These are phyloP conservation scores for Forsythia viridissima DNA, from an alignment of 257 asterid species.

Conservation along the genomic window DNA sequence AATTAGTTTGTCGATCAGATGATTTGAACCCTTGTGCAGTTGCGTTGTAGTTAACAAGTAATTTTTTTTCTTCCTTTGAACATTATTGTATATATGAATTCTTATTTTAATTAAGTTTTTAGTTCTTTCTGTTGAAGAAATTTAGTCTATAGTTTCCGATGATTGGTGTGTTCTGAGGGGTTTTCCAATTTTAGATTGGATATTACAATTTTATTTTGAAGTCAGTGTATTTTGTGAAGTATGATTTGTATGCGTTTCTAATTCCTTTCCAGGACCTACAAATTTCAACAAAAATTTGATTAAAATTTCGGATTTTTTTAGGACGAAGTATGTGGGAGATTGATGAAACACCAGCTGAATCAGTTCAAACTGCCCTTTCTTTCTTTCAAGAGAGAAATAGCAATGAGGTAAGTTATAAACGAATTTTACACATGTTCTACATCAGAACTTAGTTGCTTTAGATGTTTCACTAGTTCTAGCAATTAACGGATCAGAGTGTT, in stretches of 20 bases:
- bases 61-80: not conserved
- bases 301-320: not conserved
- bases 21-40: not conserved
- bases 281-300: not conserved
- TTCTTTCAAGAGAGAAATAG: slow-evolving; percentile 50
- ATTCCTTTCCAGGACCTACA: not conserved
- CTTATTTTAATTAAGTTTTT: not conserved
- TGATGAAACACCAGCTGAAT: slow-evolving; percentile 58
- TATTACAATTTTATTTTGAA: not conserved
- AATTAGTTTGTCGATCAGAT: not conserved
- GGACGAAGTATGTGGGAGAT: slow-evolving; percentile 57
- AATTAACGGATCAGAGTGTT: not conserved
- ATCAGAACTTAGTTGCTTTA: too few species aligned
- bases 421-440: not conserved
- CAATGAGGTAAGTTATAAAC: slow-evolving; percentile 37
- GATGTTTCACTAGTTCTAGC: not conserved
- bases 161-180: not conserved
- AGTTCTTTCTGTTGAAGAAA: too few species aligned
- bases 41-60: not conserved
- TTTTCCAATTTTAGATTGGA: not conserved
- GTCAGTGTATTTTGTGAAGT: not conserved
- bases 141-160: not conserved
- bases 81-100: not conserved
- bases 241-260: not conserved
- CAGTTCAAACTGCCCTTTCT: slow-evolving; percentile 62